phyloP scores from a whole-genome alignment of 306 rosid species.

The Arachis stenosperma region DNA sequence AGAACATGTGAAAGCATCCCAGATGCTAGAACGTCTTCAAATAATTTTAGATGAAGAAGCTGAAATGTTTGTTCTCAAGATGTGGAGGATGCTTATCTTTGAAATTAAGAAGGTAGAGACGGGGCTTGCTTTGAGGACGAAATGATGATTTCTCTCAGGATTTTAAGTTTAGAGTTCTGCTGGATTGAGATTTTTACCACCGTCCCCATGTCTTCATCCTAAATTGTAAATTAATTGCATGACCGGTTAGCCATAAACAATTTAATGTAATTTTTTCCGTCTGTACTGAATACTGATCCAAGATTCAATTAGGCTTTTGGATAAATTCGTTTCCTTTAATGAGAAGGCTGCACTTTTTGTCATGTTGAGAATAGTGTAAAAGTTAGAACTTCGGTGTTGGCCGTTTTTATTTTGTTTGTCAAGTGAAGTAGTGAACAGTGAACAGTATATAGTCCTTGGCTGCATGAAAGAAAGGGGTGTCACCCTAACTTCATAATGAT shows the following conservation, averaged over 20 bases:
- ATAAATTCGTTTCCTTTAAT: constrained; percentile 24
- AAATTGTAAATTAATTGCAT: constrained; percentile 40
- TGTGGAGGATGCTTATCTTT: constrained; percentile 99
- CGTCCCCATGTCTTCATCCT: constrained; percentile 16
- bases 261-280: constrained; percentile 22
- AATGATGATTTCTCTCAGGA: constrained; percentile 42
- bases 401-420: no score
- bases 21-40: constrained; percentile 94
- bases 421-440: no score
- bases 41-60: constrained; percentile 96
- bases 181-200: constrained; percentile 33
- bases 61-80: constrained; percentile 98
- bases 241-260: constrained; percentile 7
- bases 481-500: no score
- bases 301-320: constrained; percentile 34
- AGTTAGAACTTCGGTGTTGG: not conserved
- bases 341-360: constrained; percentile 44
- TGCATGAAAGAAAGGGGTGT: no score
- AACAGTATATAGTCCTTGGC: no score
- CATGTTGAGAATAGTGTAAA: constrained; percentile 36
- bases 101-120: constrained; percentile 98
- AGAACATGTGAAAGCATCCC: constrained; percentile 91
- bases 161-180: not conserved
- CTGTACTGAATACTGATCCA: constrained; percentile 44
- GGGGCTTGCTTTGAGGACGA: constrained; percentile 71